Evolutionary conservation across 2,329 filamentous ascomycete genomes (phyloP), one percentile per base, ranked within the genome.

Genomic region (Celoporthe dispersa): DNA sequence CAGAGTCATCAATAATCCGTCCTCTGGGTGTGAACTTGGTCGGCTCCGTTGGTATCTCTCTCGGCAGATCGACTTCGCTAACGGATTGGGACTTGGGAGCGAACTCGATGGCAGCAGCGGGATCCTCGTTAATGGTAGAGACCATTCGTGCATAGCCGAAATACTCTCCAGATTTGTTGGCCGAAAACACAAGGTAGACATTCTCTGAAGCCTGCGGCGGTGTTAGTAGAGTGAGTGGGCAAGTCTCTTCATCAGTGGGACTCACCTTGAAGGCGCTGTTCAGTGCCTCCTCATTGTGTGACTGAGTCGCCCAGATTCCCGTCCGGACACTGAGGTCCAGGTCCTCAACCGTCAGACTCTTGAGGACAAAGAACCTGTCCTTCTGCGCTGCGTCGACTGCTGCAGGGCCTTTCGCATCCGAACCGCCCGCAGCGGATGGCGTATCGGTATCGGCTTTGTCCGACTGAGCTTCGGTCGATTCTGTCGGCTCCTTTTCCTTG

Each of bases 151-250:
- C 95, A 77, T 97, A 98, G 28, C 95, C 95, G 81, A 96, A 98
- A 78, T 98, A 98, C 80, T 98, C 95, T 16, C 95, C 95, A 0
- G 95, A 98, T 77, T 98, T 98, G 80, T 98, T 98, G 16, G 95
- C 95, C 1, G 95, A 98, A 79, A 98, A 98, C 19, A 98, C 89
- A 39, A 98, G 84, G 77, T 94, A 98, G 1, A 98, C 94, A 76
- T 92, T 93, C 67, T 97, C 93, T 19, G 90, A 88, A 12, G 85
- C 84, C 94, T 97, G 72, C 64, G 70, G 39, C 16, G 2, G 19
- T 14, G 22, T 59, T 19, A 68, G 39, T 31, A 62, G 28, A 63
- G 35, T 33, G 35, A 9, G 2, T 71, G 74, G 70, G 22, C 5
- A 75, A 85, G 77, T 19, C 3, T 31, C n/a, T 63, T 14, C n/a